Evolutionary conservation across 352 stramenopile species (phyloP).

Genomic region (Pythium scleroteichum): DNA sequence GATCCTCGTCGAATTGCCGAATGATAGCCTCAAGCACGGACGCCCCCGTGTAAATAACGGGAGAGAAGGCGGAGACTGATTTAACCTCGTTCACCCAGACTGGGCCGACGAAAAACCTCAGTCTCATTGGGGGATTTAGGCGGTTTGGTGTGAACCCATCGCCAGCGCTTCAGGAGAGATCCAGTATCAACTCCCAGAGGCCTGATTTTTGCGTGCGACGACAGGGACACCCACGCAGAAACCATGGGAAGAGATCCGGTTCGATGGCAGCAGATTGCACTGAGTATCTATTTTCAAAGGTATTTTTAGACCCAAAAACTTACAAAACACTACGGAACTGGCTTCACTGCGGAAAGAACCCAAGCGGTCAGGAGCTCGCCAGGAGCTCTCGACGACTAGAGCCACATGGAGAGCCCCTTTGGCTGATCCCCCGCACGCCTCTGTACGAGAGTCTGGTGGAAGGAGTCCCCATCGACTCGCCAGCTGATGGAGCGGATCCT

Average conservation of each 20-base stretch:
- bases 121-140: not conserved
- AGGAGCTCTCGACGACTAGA: too few relatives aligned
- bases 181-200: slow-evolving; percentile 5
- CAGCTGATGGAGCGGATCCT: too few relatives aligned
- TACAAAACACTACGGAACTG: too few relatives aligned
- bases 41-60: not conserved
- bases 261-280: not conserved
- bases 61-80: slow-evolving; percentile 26
- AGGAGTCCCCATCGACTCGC: too few relatives aligned
- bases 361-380: too few relatives aligned
- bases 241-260: too few relatives aligned
- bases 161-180: not conserved
- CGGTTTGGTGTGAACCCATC: slow-evolving; percentile 14
- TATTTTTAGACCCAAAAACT: too few relatives aligned
- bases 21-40: slow-evolving; percentile 14
- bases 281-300: not conserved
- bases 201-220: slow-evolving; percentile 19
- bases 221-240: too few relatives aligned
- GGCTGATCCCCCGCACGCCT: too few relatives aligned
- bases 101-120: slow-evolving; percentile 13
- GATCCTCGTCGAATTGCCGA: slow-evolving; percentile 33
- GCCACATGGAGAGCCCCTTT: too few relatives aligned
- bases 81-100: slow-evolving; percentile 28
- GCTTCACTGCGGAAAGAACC: not conserved
- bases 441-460: too few relatives aligned